These are phyloP conservation scores for Aspergillus ruber DNA, from an alignment of 2,329 filamentous ascomycete genomes.

Conservation along the genomic window DNA sequence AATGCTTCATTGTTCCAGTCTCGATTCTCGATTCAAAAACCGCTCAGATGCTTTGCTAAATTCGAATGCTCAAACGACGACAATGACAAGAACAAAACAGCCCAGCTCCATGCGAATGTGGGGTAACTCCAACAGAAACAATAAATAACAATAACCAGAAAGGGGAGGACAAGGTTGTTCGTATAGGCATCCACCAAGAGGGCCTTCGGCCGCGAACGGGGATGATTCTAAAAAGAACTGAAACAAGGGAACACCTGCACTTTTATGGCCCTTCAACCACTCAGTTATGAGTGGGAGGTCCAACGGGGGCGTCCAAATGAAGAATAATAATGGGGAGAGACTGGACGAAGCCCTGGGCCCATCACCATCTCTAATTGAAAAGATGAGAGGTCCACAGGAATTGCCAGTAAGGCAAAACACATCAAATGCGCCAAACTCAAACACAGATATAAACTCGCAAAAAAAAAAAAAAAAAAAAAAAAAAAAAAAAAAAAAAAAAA, in stretches of 20 bases:
- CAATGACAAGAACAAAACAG: background rate
- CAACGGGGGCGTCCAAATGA: background rate
- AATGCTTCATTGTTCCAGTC: background rate
- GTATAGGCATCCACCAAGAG: background rate
- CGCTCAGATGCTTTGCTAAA: conserved; percentile 1
- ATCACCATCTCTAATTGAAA: background rate
- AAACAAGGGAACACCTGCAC: background rate
- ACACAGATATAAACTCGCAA: background rate
- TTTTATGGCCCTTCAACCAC: background rate
- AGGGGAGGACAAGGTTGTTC: background rate
- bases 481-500: background rate
- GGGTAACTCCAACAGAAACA: background rate
- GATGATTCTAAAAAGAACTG: background rate
- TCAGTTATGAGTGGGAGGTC: background rate
- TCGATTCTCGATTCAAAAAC: background rate
- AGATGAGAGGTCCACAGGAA: background rate
- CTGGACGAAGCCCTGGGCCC: background rate
- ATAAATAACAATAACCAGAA: background rate
- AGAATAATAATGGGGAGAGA: background rate
- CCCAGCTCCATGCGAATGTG: background rate
- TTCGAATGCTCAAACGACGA: background rate
- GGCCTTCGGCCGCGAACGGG: conserved; percentile 1
- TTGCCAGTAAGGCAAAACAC: background rate
- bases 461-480: background rate
- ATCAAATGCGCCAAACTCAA: background rate